Conservation (phyloP, 257 asterid genomes). For the Nicotiana tabacum region DNA sequence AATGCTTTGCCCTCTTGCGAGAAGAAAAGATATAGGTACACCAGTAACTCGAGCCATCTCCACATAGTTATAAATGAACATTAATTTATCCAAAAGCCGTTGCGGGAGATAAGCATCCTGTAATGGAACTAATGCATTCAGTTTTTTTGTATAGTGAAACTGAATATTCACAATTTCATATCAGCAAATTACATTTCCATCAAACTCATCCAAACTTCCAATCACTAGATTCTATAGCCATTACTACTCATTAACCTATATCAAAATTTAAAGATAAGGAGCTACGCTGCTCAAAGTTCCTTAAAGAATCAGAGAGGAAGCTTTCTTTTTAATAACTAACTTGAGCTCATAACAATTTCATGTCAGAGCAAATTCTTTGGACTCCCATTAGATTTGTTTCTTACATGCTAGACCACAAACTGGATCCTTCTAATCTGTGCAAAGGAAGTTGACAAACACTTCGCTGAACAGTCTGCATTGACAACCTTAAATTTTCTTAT, state of each 20-base stretch:
- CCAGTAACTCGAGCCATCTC: conserved; percentile 99
- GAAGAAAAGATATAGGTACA: conserved; percentile 93
- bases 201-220: not conserved
- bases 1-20: conserved; percentile 97
- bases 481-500: no score
- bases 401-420: no score
- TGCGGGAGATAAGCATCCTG: conserved; percentile 99
- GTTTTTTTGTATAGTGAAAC: not conserved
- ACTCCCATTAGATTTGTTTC: no score
- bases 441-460: no score
- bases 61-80: conserved; percentile 88
- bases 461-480: no score
- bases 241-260: not conserved
- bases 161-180: not conserved
- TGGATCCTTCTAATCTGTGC: no score
- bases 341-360: no score
- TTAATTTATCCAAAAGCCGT: conserved; percentile 92
- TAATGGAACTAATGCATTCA: conserved; percentile 9
- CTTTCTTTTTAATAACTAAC: no score
- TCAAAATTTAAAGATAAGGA: no score
- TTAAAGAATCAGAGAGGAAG: no score
- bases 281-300: no score
- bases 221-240: not conserved
- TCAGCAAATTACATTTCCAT: not conserved
- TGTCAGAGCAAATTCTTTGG: no score